Evolutionary conservation across 202 grass and related monocot genomes (phyloP), one percentile per base, ranked within the genome.

Genomic region (Dendrocalamus latiflorus): DNA sequence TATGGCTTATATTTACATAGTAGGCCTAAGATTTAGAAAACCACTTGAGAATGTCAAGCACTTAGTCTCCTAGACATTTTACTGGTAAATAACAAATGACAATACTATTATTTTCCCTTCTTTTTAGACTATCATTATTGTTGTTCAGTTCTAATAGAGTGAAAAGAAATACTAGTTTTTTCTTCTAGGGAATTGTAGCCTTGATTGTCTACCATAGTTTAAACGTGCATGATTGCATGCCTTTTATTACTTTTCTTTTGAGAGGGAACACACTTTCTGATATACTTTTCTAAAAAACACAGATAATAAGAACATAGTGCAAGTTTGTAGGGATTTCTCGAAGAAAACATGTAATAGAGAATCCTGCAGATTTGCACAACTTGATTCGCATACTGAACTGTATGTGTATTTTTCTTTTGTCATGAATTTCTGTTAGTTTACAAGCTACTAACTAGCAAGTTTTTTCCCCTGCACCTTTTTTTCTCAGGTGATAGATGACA

Each of bases 261-360:
- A n/a, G 49, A 17, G 58, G 30, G 44, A 57, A 67, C 41, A 79
- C 17, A 77, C 20, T 5, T 44, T 74, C 51, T 70, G n/a, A 34
- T 25, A 56, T 30, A 30, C 2, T 70, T 71, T 36, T 85, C 7
- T 86, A 28, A 63, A 63, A 68, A 55, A 34, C 5, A 6, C 75
- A 91, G 86, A 85, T 73, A 83, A 75, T 68, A 86, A 24, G 42
- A 79, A 67, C 71, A 76, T 33, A 15, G 20, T 41, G 65, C 60
- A 82, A 83, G 79, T 92, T 65, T 92, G 90, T 74, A 93, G 85
- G 62, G 91, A 93, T 65, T 93, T 83, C 78, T 87, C 91, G 85
- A 93, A 93, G 82, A 93, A 93, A 14, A 93, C 79, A 67, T 93
- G 91, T 62, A 85, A 11, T 38, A 84, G 91, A 85, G 85, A 85